Evolutionary conservation across 2,329 filamentous ascomycete genomes (phyloP).

Genomic region (Aspergillus pseudoviridinutans): DNA sequence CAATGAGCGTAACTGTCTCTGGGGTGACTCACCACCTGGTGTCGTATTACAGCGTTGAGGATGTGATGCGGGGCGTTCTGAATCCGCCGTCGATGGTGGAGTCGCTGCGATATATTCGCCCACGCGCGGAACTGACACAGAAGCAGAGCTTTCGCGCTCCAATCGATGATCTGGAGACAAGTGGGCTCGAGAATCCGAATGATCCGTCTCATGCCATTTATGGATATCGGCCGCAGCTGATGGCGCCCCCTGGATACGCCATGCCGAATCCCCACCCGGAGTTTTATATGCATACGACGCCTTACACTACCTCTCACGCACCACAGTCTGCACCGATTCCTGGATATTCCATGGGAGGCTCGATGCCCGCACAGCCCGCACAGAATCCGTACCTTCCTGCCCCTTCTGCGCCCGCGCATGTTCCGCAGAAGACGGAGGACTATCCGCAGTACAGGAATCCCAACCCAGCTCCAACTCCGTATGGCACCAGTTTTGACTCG

Average conservation of each 20-base stretch:
- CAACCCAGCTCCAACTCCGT: slow-evolving; percentile 27
- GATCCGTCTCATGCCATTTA: slow-evolving; percentile 39
- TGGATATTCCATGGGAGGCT: slow-evolving; percentile 32
- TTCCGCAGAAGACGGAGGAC: slow-evolving; percentile 35
- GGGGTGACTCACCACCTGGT: slow-evolving; percentile 80
- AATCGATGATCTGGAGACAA: slow-evolving; percentile 56
- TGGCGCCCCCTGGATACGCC: slow-evolving; percentile 31
- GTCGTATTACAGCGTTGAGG: slow-evolving; percentile 80
- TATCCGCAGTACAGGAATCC: slow-evolving; percentile 31
- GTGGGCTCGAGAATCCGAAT: slow-evolving; percentile 34
- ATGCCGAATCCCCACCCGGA: slow-evolving; percentile 33
- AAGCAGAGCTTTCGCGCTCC: slow-evolving; percentile 65
- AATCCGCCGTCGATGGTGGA: slow-evolving; percentile 56
- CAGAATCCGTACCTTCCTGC: slow-evolving; percentile 36
- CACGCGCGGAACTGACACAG: slow-evolving; percentile 56
- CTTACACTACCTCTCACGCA: slow-evolving; percentile 33
- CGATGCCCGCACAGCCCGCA: slow-evolving; percentile 31
- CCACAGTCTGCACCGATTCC: slow-evolving; percentile 30
- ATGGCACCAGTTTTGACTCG: slow-evolving; percentile 33
- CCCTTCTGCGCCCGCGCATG: slow-evolving; percentile 25
- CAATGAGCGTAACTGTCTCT: slow-evolving; percentile 72
- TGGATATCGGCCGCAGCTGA: slow-evolving; percentile 38
- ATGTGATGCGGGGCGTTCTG: slow-evolving; percentile 64
- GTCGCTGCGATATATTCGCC: slow-evolving; percentile 48
- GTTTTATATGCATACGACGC: slow-evolving; percentile 34